Evolutionary conservation across 768 basidiomycete genomes (phyloP), one percentile per base, ranked within the genome.

Genomic region (Trametes sanguinea): DNA sequence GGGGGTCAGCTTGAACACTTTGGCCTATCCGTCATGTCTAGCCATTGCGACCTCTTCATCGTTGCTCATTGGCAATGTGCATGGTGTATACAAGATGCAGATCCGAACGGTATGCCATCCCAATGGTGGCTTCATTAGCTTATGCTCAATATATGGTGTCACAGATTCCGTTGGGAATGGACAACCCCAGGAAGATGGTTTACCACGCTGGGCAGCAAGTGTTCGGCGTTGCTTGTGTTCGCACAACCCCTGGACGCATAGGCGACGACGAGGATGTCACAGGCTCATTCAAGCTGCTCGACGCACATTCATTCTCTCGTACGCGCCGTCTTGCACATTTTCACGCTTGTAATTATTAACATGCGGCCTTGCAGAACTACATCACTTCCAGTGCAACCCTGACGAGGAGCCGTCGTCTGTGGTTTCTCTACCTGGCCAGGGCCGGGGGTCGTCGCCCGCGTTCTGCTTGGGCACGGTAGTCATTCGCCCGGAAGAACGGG

Each of bases 81-180:
- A 78, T 35, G 82, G 88, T 61, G 76, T 93, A 10, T 85, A 90
- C 64, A 91, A 90, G 72, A 80, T 94, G 72, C 90, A 95, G 67
- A 85, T 95, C 48, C 85, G 87, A 58, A 83, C 91, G 39, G 92
- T 92, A 71, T 64, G 83, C 63, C 35, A 43, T 48, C 32, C 6
- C 17, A 46, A 2, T 37, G 61, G 39, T 22, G 29, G 33, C 53
- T 63, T 22, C 67, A 43, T 55, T 35, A 39, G 30, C 13, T 29
- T 22, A 22, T 22, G 22, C 22, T 22, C 22, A 22, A 22, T 22
- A 1, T 22, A 35, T 16, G 17, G 17, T 48, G 17, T 16, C n/a
- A 8, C n/a, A 94, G 92, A 76, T 92, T 32, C 79, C 85, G 29
- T 75, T 95, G 9, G 93, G 92, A 2, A 76, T 83, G 30, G 85